Evolutionary conservation across 176 grass and related monocot genomes (phyloP).

Genomic region (bread wheat (Triticum aestivum)): DNA sequence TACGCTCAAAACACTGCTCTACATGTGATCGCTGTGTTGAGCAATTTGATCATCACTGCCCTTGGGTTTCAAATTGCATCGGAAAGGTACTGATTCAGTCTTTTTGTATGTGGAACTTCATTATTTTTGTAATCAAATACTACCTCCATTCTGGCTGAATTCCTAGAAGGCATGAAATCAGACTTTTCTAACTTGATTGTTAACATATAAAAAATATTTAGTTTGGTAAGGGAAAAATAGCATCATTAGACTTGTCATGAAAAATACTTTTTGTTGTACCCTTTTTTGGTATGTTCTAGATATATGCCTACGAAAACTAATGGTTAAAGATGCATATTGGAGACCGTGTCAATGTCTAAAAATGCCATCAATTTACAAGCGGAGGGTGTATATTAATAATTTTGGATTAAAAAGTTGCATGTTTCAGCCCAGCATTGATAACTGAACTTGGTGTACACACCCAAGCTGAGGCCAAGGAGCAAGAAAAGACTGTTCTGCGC

Average conservation of each 20-base stretch:
- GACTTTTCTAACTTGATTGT: background rate
- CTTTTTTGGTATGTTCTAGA: background rate
- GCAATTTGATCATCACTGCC: constrained; percentile 98
- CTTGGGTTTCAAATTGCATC: constrained; percentile 99
- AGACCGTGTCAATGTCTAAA: background rate
- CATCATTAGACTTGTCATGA: background rate
- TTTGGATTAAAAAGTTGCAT: background rate
- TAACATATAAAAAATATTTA: background rate
- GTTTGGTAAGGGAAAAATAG: background rate
- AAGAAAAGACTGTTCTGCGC: constrained; percentile 12
- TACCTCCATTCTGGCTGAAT: background rate
- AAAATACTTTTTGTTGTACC: background rate
- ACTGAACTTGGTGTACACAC: constrained; percentile 5
- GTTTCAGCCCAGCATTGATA: constrained; percentile 9
- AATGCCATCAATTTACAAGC: background rate
- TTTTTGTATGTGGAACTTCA: constrained; percentile 3
- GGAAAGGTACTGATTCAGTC: constrained; percentile 61
- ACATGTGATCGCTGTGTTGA: constrained; percentile 94
- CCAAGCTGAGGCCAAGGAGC: background rate
- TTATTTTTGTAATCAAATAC: constrained; percentile 12
- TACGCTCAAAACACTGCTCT: constrained; percentile 96
- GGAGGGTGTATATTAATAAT: background rate
- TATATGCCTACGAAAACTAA: background rate
- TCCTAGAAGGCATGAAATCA: background rate
- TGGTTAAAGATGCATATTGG: background rate